Percentiles rank a stretch among this genome's conserved stretches.
phyloP scores from a whole-genome alignment of 169 alveolate species.

The Eimeria necatrix region DNA sequence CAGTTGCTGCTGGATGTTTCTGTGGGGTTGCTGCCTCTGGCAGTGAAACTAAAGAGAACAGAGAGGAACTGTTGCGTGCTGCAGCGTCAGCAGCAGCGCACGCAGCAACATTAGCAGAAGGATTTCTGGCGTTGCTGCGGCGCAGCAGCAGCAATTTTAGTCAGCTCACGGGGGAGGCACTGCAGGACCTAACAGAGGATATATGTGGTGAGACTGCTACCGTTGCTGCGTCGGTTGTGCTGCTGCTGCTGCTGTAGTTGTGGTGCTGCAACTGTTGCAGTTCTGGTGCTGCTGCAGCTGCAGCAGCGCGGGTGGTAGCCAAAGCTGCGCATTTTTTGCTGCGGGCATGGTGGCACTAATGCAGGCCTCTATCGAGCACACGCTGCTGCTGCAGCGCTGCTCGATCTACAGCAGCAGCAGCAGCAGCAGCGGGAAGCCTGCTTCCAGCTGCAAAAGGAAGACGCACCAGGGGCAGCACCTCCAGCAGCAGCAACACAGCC shows the following conservation, averaged over 20 bases:
- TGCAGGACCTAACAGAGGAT: conserved; percentile 28
- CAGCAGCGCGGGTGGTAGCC: background rate
- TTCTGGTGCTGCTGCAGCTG: background rate
- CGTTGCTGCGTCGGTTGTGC: background rate
- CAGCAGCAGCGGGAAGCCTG: background rate
- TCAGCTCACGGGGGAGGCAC: conserved; percentile 55
- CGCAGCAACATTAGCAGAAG: conserved; percentile 40
- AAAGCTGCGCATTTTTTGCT: background rate
- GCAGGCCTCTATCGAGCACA: conserved; percentile 50
- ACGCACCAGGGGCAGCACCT: conserved; percentile 25
- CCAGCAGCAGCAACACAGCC: background rate
- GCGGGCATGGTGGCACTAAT: background rate
- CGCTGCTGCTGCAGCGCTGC: conserved; percentile 39
- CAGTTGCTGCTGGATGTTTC: conserved; percentile 53
- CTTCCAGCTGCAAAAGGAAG: background rate
- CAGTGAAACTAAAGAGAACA: background rate
- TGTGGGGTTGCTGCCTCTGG: conserved; percentile 36
- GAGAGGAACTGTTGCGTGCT: conserved; percentile 27
- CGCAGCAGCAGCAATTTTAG: conserved; percentile 49
- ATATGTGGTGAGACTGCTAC: conserved; percentile 24
- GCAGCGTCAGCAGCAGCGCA: conserved; percentile 62
- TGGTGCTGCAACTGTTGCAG: background rate
- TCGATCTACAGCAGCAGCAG: conserved; percentile 52
- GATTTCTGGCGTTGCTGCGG: conserved; percentile 25
- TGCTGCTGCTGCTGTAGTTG: background rate